phyloP scores from a whole-genome alignment of 768 basidiomycete species.

The Amylocystis lapponica region DNA sequence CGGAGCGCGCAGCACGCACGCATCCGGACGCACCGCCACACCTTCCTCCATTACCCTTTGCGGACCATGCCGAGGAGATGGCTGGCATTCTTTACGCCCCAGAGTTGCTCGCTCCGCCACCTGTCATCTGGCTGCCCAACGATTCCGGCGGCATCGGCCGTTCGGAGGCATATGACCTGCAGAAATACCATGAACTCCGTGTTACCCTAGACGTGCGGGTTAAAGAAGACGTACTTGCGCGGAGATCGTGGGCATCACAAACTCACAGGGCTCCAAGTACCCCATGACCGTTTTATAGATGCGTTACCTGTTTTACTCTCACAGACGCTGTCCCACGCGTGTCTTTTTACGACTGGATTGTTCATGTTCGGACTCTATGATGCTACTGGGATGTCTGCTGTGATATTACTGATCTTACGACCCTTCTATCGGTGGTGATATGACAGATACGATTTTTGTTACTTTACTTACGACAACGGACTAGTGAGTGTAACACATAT shows the following conservation, averaged over 20 bases:
- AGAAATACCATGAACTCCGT: conserved; percentile 64
- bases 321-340: too few relatives aligned
- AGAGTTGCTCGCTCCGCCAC: conserved; percentile 70
- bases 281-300: neutral
- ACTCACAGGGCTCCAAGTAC: neutral
- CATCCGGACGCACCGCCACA: conserved; percentile 74
- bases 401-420: too few relatives aligned
- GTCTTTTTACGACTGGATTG: too few relatives aligned
- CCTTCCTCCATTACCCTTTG: conserved; percentile 61
- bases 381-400: too few relatives aligned
- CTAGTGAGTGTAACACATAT: too few relatives aligned
- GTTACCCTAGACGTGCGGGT: conserved; percentile 65
- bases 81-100: conserved; percentile 76
- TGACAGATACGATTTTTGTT: too few relatives aligned
- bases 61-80: conserved; percentile 75
- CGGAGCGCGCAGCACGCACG: conserved; percentile 71
- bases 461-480: too few relatives aligned
- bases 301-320: too few relatives aligned
- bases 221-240: conserved; percentile 43
- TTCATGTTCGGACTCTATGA: too few relatives aligned
- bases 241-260: conserved; percentile 16
- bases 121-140: conserved; percentile 83
- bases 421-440: too few relatives aligned
- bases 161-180: conserved; percentile 71
- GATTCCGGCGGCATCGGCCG: conserved; percentile 69